Conservation (phyloP, 2,329 filamentous ascomycete species). For the Macrophomina tecta region DNA sequence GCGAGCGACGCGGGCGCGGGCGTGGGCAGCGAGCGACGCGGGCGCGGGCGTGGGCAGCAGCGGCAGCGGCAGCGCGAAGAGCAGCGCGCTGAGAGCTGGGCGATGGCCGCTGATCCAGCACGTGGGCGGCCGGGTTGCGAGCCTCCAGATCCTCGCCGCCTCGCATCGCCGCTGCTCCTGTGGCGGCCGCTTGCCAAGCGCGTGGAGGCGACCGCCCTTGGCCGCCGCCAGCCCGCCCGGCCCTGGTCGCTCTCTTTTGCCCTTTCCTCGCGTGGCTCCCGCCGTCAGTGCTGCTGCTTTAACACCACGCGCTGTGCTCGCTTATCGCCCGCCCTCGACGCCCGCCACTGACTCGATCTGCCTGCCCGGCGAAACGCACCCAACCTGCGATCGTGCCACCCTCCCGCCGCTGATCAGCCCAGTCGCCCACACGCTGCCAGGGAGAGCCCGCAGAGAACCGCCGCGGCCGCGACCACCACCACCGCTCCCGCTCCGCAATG, state of each 20-base stretch:
- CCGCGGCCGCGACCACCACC: neutral
- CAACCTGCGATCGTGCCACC: constrained; percentile 18
- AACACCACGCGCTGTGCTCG: constrained; percentile 20
- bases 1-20: neutral
- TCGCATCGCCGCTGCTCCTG: constrained; percentile 9
- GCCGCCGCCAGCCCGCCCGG: neutral
- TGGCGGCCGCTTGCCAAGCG: constrained; percentile 14
- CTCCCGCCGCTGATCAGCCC: constrained; percentile 12
- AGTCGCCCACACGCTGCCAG: neutral
- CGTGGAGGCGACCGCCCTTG: neutral
- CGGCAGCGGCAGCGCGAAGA: neutral
- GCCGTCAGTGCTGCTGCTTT: constrained; percentile 20
- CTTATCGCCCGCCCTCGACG: constrained; percentile 6
- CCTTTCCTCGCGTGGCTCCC: constrained; percentile 16
- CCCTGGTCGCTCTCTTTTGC: neutral
- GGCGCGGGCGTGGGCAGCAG: neutral
- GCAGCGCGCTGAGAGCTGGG: neutral
- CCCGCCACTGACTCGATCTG: constrained; percentile 17
- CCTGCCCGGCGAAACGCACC: constrained; percentile 17
- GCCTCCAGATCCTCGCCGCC: constrained; percentile 16
- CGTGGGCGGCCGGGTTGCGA: constrained; percentile 23
- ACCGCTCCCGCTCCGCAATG: neutral
- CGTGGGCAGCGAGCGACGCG: neutral
- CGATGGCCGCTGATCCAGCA: constrained; percentile 15
- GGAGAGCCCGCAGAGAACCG: neutral